A percentile compares a stretch with the other conserved stretches of the same genome.
Evolutionary conservation across 2,329 filamentous ascomycete genomes (phyloP).

Genomic region (Amesomyces nigricolor): DNA sequence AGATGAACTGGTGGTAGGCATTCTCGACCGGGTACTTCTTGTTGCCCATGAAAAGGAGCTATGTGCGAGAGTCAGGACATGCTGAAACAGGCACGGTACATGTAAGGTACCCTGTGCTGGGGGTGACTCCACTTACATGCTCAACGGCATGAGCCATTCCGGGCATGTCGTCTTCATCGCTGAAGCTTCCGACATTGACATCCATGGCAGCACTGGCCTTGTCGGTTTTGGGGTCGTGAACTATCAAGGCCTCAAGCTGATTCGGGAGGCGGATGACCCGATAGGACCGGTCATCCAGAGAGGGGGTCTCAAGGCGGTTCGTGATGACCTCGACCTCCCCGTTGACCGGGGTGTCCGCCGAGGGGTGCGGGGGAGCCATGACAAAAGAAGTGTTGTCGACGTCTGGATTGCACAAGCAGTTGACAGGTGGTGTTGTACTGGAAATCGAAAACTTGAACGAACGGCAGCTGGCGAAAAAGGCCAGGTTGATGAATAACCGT

Average conservation of each 20-base stretch:
- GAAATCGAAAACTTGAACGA: neutral
- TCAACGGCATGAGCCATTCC: constrained; percentile 95
- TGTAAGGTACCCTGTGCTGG: neutral
- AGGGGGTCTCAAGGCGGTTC: constrained; percentile 73
- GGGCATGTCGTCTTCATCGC: constrained; percentile 82
- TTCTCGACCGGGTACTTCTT: constrained; percentile 97
- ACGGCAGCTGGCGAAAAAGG: neutral
- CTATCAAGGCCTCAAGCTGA: constrained; percentile 81
- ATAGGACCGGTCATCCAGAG: constrained; percentile 80
- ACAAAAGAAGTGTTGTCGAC: constrained; percentile 5
- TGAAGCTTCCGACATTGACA: constrained; percentile 94
- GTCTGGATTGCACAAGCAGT: neutral
- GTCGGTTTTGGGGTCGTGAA: constrained; percentile 91
- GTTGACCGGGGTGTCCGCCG: constrained; percentile 24
- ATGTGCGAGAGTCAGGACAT: constrained; percentile 8
- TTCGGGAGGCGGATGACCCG: constrained; percentile 81
- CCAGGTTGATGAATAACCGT: neutral
- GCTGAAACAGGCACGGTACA: neutral
- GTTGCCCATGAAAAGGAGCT: constrained; percentile 95
- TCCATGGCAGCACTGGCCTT: constrained; percentile 95
- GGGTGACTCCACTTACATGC: constrained; percentile 50
- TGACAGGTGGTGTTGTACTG: neutral
- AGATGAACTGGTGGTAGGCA: constrained; percentile 89
- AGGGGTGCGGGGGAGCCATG: constrained; percentile 17
- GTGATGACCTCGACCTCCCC: constrained; percentile 46